Conservation (phyloP, 2,329 filamentous ascomycete genomes). For the Dactylellina cionopaga region DNA sequence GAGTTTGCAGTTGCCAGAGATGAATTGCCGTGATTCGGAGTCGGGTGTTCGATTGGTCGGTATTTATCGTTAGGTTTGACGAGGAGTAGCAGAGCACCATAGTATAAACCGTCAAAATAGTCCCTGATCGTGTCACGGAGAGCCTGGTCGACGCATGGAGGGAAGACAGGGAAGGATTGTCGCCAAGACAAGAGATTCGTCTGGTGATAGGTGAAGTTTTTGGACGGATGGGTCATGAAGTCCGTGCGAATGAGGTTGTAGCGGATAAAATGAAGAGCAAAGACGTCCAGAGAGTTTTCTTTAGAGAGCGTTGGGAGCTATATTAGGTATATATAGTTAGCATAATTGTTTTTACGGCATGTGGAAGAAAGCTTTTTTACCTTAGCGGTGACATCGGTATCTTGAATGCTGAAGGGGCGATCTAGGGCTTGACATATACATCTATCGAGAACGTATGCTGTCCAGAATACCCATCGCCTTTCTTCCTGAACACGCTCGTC, state of each 20-base stretch:
- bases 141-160: conserved; percentile 33
- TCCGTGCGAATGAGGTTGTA: conserved; percentile 52
- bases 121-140: conserved; percentile 46
- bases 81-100: conserved; percentile 39
- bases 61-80: conserved; percentile 46
- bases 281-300: conserved; percentile 46
- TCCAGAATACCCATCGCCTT: conserved; percentile 52
- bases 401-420: conserved; percentile 50
- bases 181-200: conserved; percentile 49
- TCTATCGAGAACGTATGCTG: conserved; percentile 47
- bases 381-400: conserved; percentile 49
- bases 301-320: conserved; percentile 35
- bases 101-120: conserved; percentile 50
- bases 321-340: conserved; percentile 1
- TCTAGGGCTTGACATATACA: conserved; percentile 51
- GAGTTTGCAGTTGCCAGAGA: conserved; percentile 2
- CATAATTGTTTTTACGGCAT: background rate
- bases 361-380: background rate
- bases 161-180: conserved; percentile 45
- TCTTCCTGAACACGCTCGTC: conserved; percentile 48
- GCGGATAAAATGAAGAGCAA: conserved; percentile 50
- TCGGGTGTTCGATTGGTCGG: conserved; percentile 15
- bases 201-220: conserved; percentile 50
- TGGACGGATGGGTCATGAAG: conserved; percentile 45
- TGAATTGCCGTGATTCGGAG: background rate